Evolutionary conservation across 805 yeast species (phyloP).

Genomic region (Wickerhamomyces sydowiorum): DNA sequence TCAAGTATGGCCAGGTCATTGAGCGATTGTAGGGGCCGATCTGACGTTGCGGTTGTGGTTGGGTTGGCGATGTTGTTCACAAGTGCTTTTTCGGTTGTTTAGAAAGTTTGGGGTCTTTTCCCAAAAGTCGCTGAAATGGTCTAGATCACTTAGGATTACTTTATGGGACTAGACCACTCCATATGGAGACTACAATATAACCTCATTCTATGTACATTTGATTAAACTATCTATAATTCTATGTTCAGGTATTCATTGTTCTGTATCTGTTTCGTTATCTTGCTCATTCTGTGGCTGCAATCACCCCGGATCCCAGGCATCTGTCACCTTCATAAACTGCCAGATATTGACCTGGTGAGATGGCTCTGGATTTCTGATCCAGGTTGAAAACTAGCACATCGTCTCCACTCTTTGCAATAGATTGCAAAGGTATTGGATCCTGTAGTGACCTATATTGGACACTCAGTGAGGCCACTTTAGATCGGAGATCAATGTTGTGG

Average conservation of each 20-base stretch:
- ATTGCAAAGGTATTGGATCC: conserved; percentile 38
- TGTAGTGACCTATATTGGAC: conserved; percentile 77
- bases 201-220: neutral
- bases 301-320: conserved; percentile 62
- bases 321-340: conserved; percentile 64
- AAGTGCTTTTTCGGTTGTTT: neutral
- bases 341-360: conserved; percentile 86
- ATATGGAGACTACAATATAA: neutral
- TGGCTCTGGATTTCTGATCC: conserved; percentile 49
- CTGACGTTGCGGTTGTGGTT: no score
- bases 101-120: neutral
- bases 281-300: conserved; percentile 9
- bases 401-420: conserved; percentile 9
- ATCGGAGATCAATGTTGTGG: conserved; percentile 1
- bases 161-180: no score
- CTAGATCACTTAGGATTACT: no score
- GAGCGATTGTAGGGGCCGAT: no score
- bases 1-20: conserved; percentile 12
- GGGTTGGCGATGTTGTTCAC: no score
- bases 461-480: conserved; percentile 24
- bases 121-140: no score
- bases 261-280: neutral
- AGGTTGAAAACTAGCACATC: conserved; percentile 32
- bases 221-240: no score
- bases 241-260: no score